Base-by-base conservation (phyloP, 148 eudicot species). In the Chenopodium album region DNA sequence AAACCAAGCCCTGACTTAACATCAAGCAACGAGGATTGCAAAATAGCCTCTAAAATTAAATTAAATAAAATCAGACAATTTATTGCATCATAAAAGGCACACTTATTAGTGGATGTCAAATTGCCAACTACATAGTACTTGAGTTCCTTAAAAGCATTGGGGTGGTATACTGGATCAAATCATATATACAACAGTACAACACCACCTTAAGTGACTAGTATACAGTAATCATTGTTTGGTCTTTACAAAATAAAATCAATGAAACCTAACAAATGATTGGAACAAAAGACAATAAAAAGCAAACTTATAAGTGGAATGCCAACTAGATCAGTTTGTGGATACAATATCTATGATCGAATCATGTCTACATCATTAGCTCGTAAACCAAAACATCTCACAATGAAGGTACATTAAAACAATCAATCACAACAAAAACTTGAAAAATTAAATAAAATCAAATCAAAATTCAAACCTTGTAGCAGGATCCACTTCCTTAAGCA, bases 401-500 rank as follows among this genome's bases (percentile, higher is more conserved):
- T 5, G 3, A 71, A 56, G 52, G 56, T 60, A n/a, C 67, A 79
- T 59, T 2, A 66, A 8, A 17, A 28, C 17, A 76, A 75, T 64
- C 50, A 74, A 84, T 59, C 71, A 80, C 69, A 76, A 31, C 1
- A 31, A 28, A 44, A 4, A 1, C 41, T 46, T 20, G 11, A 4
- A 79, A 34, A 68, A 68, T 2, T 10, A 52, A 52, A 52, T 14
- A 3, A 10, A 47, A 41, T 37, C 52, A n/a, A 17, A 9, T 14
- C 2, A 14, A 60, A 59, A 68, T 60, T 41, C 88, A 23, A 87
- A 95, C 98, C 99, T 92, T 60, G 99, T 95, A 16, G 91, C 99
- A 84, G 99, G 98, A 93, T 93, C 98, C 50, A 94, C 97, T 82
- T 89, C 92, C 85, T 86, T 95, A 65, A 95, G 93, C 29, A 92